These are phyloP conservation scores for Colletotrichum truncatum DNA, from an alignment of 2,329 filamentous ascomycete species.

Conservation along the genomic window DNA sequence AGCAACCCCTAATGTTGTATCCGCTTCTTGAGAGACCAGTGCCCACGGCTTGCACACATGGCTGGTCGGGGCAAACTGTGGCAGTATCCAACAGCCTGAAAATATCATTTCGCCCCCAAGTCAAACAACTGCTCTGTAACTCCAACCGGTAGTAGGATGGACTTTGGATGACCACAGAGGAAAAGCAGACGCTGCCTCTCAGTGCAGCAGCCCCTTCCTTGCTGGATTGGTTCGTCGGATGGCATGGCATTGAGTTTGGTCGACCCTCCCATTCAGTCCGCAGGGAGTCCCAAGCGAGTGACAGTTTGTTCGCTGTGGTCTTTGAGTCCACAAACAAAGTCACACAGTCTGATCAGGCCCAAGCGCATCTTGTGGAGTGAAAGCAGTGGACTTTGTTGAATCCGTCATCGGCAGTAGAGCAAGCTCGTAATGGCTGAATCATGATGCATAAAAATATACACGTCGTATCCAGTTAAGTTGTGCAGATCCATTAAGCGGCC, in stretches of 20 bases:
- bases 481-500: background rate
- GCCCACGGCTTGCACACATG: too few relatives aligned
- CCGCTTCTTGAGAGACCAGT: too few relatives aligned
- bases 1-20: too few relatives aligned
- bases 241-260: background rate
- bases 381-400: background rate
- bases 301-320: constrained; percentile 2
- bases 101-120: background rate
- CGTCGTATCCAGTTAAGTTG: background rate
- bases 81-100: too few relatives aligned
- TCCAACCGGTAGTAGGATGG: background rate
- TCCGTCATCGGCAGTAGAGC: background rate
- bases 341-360: background rate
- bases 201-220: background rate
- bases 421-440: background rate
- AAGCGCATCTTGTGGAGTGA: too few relatives aligned
- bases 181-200: background rate
- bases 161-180: background rate
- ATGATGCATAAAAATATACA: constrained; percentile 15
- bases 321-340: background rate
- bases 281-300: background rate
- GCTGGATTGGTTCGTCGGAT: background rate
- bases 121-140: background rate
- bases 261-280: background rate
- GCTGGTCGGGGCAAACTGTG: too few relatives aligned